Evolutionary conservation across 495 filamentous ascomycete species (phyloP).

Genomic region (Penicillium angulare): DNA sequence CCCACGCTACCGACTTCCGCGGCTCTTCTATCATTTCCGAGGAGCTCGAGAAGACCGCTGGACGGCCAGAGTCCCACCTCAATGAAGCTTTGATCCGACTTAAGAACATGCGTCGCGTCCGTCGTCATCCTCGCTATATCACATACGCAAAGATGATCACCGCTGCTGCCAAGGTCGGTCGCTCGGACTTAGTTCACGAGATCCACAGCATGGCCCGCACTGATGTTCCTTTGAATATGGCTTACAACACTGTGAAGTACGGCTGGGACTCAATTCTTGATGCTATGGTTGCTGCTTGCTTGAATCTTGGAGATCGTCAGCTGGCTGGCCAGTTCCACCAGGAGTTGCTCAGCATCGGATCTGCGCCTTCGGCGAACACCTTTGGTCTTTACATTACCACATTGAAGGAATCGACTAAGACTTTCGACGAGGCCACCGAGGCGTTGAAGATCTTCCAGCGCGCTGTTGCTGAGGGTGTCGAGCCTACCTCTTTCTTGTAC

Average conservation of each 20-base stretch:
- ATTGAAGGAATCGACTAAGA: constrained; percentile 92
- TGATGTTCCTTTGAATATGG: constrained; percentile 78
- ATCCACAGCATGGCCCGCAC: constrained; percentile 81
- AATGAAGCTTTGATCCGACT: constrained; percentile 80
- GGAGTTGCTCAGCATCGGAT: constrained; percentile 82
- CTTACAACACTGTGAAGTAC: constrained; percentile 81
- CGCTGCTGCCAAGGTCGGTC: constrained; percentile 78
- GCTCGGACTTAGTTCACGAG: constrained; percentile 77
- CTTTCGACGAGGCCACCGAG: constrained; percentile 94
- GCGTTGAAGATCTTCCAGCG: constrained; percentile 96
- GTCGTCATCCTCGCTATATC: constrained; percentile 90
- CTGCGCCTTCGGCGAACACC: constrained; percentile 92
- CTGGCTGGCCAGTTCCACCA: constrained; percentile 84
- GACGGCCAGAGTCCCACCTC: constrained; percentile 64
- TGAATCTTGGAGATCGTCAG: constrained; percentile 75
- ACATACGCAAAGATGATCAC: constrained; percentile 94
- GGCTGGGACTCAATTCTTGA: constrained; percentile 95
- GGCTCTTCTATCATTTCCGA: constrained; percentile 88
- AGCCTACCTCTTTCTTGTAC: constrained; percentile 95
- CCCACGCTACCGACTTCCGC: constrained; percentile 83
- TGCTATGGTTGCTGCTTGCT: constrained; percentile 90
- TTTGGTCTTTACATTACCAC: constrained; percentile 98
- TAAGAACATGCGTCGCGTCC: constrained; percentile 87
- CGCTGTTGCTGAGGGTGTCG: constrained; percentile 89
- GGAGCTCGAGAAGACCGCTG: constrained; percentile 72